Conservation (phyloP, 2,329 filamentous ascomycete species). For the Juglanconis juglandina region DNA sequence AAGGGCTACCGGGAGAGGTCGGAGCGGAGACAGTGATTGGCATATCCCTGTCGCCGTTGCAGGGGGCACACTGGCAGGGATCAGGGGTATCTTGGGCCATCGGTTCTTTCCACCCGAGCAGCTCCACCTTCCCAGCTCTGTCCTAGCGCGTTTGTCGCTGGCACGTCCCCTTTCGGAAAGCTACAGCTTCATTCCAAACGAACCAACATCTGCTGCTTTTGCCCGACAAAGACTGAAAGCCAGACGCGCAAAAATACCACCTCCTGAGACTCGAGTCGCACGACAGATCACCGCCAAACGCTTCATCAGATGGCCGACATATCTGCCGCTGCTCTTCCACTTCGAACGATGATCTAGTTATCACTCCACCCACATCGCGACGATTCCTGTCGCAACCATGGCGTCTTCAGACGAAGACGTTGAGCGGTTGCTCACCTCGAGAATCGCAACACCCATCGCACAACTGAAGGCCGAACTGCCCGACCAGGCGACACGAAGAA, state of each 20-base stretch:
- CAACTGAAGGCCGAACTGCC: constrained; percentile 48
- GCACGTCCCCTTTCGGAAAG: constrained; percentile 6
- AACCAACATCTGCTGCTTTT: not conserved
- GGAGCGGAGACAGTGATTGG: not conserved
- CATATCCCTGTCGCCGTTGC: not conserved
- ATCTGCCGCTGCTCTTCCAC: not conserved
- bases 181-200: not conserved
- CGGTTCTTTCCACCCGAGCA: not conserved
- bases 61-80: not conserved
- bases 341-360: constrained; percentile 12
- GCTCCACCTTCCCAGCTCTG: not conserved
- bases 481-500: constrained; percentile 37
- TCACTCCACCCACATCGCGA: constrained; percentile 20
- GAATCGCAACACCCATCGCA: constrained; percentile 48
- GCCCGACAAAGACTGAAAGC: not conserved
- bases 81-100: not conserved
- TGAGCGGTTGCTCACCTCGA: constrained; percentile 21
- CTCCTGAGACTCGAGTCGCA: not conserved
- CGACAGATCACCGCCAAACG: not conserved
- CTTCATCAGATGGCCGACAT: not conserved
- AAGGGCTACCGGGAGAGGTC: not conserved
- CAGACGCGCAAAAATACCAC: not conserved
- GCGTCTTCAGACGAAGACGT: constrained; percentile 18
- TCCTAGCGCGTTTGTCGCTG: constrained; percentile 2
- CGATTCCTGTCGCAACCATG: constrained; percentile 19